Conservation (phyloP, 768 basidiomycete species). For the Dictyophora rubrovolvata region DNA sequence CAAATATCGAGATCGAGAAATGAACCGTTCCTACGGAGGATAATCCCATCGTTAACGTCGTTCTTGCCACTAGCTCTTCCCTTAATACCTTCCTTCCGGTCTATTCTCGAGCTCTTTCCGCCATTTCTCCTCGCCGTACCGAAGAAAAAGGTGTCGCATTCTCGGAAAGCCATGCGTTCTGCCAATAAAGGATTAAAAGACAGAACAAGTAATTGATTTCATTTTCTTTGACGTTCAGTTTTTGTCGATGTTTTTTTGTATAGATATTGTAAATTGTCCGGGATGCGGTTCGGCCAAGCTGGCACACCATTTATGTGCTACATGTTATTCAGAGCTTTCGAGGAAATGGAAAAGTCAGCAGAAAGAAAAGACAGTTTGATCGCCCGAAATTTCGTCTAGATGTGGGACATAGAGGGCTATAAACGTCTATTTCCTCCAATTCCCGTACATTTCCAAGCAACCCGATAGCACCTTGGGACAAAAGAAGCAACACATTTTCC, state of each 20-base stretch:
- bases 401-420: too few relatives aligned
- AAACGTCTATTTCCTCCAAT: too few relatives aligned
- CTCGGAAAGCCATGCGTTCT: constrained; percentile 87
- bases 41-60: neutral
- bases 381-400: neutral
- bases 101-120: constrained; percentile 68
- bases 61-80: constrained; percentile 19
- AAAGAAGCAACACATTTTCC: too few relatives aligned
- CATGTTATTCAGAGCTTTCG: constrained; percentile 65
- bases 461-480: too few relatives aligned
- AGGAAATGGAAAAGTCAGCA: constrained; percentile 47
- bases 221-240: neutral
- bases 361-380: neutral
- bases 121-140: constrained; percentile 87
- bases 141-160: constrained; percentile 89
- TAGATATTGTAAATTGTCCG: constrained; percentile 88
- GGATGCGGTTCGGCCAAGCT: constrained; percentile 83
- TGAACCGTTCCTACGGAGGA: neutral
- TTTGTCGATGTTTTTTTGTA: neutral
- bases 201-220: constrained; percentile 59
- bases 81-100: constrained; percentile 31
- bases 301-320: constrained; percentile 77
- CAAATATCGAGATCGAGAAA: neutral
- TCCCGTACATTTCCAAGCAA: too few relatives aligned
- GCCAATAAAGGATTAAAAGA: constrained; percentile 94